These are phyloP conservation scores for Saturnispora serradocipensis DNA, from an alignment of 805 yeast species.

Conservation along the genomic window DNA sequence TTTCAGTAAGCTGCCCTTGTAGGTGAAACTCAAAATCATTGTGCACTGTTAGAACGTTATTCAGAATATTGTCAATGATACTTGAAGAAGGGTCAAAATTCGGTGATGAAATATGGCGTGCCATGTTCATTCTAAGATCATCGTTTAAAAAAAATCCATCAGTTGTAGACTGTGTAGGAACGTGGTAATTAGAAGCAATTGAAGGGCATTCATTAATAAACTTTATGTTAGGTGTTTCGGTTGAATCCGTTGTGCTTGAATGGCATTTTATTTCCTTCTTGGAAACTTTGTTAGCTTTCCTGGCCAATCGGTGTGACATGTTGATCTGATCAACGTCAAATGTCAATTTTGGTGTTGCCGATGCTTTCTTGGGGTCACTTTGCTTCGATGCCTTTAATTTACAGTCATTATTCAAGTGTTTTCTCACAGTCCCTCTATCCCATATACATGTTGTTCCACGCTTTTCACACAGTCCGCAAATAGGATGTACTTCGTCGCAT, in stretches of 20 bases:
- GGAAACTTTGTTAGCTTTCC: neutral
- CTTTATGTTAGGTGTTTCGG: neutral
- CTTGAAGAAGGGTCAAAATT: slow-evolving; percentile 10
- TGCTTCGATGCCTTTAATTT: neutral
- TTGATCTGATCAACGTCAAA: slow-evolving; percentile 13
- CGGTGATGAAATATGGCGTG: slow-evolving; percentile 13
- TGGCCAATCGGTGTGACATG: slow-evolving; percentile 15
- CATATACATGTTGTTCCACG: slow-evolving; percentile 25
- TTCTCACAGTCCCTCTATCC: neutral
- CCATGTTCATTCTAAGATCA: slow-evolving; percentile 9
- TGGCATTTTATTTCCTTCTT: neutral
- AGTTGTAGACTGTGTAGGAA: neutral
- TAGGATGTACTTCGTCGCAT: slow-evolving; percentile 40
- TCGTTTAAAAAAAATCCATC: neutral
- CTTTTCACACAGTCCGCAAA: slow-evolving; percentile 35
- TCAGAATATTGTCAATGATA: slow-evolving; percentile 8
- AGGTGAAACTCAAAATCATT: neutral
- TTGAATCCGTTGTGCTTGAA: neutral
- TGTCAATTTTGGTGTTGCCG: slow-evolving; percentile 6
- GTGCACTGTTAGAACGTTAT: neutral
- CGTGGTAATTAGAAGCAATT: neutral
- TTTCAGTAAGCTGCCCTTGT: neutral
- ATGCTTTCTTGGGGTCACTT: neutral
- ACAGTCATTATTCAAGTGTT: neutral
- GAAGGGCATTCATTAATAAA: neutral